Evolutionary conservation across 768 basidiomycete genomes (phyloP).

Genomic region (Boletus bicolor): DNA sequence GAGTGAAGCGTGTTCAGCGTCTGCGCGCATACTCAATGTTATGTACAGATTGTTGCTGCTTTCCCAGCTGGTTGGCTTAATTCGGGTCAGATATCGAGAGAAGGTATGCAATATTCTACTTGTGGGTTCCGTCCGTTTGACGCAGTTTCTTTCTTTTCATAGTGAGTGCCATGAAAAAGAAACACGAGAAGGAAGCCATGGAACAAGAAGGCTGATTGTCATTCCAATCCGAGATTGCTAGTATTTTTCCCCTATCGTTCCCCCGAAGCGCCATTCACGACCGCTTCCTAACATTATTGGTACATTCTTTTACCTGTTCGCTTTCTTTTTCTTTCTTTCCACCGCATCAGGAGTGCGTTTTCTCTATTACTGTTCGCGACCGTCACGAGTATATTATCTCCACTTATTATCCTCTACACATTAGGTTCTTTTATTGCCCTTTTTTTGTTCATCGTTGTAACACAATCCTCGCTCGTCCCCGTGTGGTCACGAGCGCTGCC

Average conservation of each 20-base stretch:
- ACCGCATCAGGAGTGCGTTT: background rate
- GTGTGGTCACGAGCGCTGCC: background rate
- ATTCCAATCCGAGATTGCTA: background rate
- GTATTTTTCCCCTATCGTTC: background rate
- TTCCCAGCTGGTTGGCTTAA: conserved; percentile 86
- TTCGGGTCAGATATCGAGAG: conserved; percentile 81
- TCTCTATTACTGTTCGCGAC: background rate
- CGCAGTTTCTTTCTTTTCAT: background rate
- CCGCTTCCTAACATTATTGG: conserved; percentile 20
- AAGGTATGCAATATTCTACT: conserved; percentile 51
- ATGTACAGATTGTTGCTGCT: conserved; percentile 61
- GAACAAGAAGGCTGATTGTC: conserved; percentile 45
- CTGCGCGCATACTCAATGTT: background rate
- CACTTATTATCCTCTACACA: conserved; percentile 11
- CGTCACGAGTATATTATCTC: conserved; percentile 16
- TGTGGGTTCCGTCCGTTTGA: background rate
- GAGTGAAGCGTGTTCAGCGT: conserved; percentile 2
- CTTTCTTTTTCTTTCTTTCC: background rate
- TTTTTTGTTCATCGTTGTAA: conserved; percentile 4
- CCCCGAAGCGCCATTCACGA: background rate
- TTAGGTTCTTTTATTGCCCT: conserved; percentile 15
- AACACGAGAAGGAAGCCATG: conserved; percentile 66
- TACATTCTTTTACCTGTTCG: conserved; percentile 1
- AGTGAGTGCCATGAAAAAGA: conserved; percentile 89
- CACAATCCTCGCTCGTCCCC: background rate